Evolutionary conservation across 1,284 basidiomycete species (phyloP), one percentile per base, ranked within the genome.

Genomic region (Puccinia triticina): DNA sequence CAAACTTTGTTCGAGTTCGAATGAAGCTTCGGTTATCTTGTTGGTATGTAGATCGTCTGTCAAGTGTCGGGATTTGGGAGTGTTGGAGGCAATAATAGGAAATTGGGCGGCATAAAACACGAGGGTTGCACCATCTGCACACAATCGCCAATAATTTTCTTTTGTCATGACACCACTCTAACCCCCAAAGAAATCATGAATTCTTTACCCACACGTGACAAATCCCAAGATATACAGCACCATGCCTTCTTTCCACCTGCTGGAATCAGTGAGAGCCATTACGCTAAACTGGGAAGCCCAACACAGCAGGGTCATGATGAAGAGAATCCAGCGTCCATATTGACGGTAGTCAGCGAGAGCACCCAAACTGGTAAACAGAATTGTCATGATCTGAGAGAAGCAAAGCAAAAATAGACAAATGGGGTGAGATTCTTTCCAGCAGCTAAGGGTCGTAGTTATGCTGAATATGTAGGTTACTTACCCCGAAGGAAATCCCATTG

Each of bases 71-170:
- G 80, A 59, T 34, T 64, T 43, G n/a, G 29, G 73, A 4, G 73
- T 82, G 50, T 82, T 82, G 5, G 37, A 48, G 40, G 80, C 53
- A 32, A 82, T 40, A 21, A 50, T 76, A 23, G 80, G 80, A 34
- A 82, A 75, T 55, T 50, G 48, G n/a, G 80, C 80, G 40, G 78
- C 72, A 69, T 82, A 82, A 57, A 82, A 82, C 12, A 82, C 80
- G 4, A 82, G 72, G 26, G 80, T 82, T 29, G 80, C 80, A 34
- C 80, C 80, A 57, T 82, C 80, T 82, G 71, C 14, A 55, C 48
- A 55, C 5, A 18, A 55, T 16, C 29, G 26, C 5, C 29, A 29
- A 21, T 14, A 43, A n/a, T 40, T 34, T 34, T 71, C 43, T 71
- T 37, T 43, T 23, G 21, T 71, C 37, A 43, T 12, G 43, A 71